phyloP scores from a whole-genome alignment of 768 basidiomycete species.

The Gautieria morchelliformis region DNA sequence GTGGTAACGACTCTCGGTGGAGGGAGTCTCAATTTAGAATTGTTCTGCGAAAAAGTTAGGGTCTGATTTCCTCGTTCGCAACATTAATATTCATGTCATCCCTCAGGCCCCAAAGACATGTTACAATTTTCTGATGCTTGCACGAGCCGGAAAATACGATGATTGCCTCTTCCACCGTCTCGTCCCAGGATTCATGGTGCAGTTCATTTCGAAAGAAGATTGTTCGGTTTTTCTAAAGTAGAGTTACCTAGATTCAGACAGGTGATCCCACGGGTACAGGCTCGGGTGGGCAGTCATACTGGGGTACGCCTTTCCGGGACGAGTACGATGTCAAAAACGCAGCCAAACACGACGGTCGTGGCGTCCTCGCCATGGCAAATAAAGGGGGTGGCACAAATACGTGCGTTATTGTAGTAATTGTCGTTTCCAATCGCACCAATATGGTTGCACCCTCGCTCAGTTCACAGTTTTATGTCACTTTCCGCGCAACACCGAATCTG shows the following conservation, averaged over 20 bases:
- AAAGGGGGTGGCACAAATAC: slow-evolving; percentile 87
- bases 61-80: neutral
- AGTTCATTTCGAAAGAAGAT: slow-evolving; percentile 10
- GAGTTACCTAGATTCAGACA: slow-evolving; percentile 72
- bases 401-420: slow-evolving; percentile 25
- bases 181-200: slow-evolving; percentile 92
- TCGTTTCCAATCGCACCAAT: slow-evolving; percentile 2
- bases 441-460: slow-evolving; percentile 26
- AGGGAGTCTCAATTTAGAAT: slow-evolving; percentile 71
- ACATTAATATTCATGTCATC: neutral
- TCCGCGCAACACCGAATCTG: slow-evolving; percentile 71
- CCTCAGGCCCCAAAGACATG: slow-evolving; percentile 91
- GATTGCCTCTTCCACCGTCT: slow-evolving; percentile 84
- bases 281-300: slow-evolving; percentile 82
- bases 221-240: slow-evolving; percentile 1
- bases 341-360: slow-evolving; percentile 77
- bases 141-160: slow-evolving; percentile 84
- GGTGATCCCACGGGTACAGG: slow-evolving; percentile 98
- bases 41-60: slow-evolving; percentile 79
- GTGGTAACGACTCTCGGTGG: slow-evolving; percentile 88
- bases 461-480: slow-evolving; percentile 92
- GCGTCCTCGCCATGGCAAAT: slow-evolving; percentile 91
- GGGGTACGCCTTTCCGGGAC: slow-evolving; percentile 95
- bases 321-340: slow-evolving; percentile 86
- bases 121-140: slow-evolving; percentile 96